These are phyloP conservation scores for Veloboletus limbatus DNA, from an alignment of 1,284 basidiomycete genomes.

Conservation along the genomic window DNA sequence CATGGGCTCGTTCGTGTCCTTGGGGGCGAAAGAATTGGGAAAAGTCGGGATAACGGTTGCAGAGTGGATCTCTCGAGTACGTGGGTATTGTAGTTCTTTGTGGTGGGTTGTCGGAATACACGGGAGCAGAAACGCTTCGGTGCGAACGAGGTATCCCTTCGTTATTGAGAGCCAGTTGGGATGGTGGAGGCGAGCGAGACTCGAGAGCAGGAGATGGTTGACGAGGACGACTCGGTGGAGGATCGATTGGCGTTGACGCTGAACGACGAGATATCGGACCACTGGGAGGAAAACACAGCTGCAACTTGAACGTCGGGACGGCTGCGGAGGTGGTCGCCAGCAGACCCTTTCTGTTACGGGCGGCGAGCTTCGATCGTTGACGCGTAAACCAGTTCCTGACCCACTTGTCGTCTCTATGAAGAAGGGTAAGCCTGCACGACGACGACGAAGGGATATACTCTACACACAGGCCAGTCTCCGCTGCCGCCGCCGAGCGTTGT, in stretches of 20 bases:
- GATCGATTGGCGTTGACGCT: constrained; percentile 4
- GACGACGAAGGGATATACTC: neutral
- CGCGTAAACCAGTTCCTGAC: constrained; percentile 32
- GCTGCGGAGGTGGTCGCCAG: neutral
- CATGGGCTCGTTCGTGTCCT: constrained; percentile 10
- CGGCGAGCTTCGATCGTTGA: constrained; percentile 25
- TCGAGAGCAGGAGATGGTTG: constrained; percentile 8
- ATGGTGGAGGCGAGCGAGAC: no score
- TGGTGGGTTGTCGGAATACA: neutral
- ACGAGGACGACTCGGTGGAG: neutral
- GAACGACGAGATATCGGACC: neutral
- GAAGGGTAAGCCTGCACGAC: constrained; percentile 6
- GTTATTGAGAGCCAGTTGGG: neutral
- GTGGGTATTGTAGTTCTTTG: constrained; percentile 3
- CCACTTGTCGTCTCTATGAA: constrained; percentile 28
- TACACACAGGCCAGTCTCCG: constrained; percentile 34
- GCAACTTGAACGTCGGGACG: constrained; percentile 18
- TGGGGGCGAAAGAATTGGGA: constrained; percentile 31
- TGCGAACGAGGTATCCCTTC: no score
- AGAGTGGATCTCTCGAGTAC: constrained; percentile 34
- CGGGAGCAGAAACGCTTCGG: constrained; percentile 7
- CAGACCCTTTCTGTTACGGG: constrained; percentile 11
- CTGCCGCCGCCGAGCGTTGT: constrained; percentile 22
- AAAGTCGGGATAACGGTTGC: constrained; percentile 33
- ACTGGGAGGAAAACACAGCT: constrained; percentile 1